phyloP scores from a whole-genome alignment of 2,329 filamentous ascomycete genomes.

The Aspergillus ibericus region DNA sequence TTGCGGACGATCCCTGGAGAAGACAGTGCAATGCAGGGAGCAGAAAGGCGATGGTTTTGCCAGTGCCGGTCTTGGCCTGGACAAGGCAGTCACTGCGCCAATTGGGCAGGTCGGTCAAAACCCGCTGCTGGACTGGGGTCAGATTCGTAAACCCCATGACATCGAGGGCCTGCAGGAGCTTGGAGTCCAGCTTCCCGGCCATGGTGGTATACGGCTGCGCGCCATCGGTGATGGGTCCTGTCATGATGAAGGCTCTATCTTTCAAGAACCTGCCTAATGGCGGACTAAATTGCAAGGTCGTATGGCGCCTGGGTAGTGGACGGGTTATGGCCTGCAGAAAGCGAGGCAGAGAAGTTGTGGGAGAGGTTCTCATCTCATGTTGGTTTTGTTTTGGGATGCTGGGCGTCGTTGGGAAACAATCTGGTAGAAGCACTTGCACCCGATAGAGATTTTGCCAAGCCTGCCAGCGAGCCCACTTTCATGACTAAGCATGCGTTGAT shows the following conservation, averaged over 20 bases:
- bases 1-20: slow-evolving; percentile 30
- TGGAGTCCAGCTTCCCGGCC: slow-evolving; percentile 36
- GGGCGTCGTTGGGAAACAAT: too few relatives aligned
- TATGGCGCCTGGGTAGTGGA: neutral
- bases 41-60: slow-evolving; percentile 52
- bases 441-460: too few relatives aligned
- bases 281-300: neutral
- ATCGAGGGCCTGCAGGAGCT: slow-evolving; percentile 33
- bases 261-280: neutral
- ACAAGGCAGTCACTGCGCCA: slow-evolving; percentile 55
- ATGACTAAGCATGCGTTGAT: too few relatives aligned
- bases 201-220: slow-evolving; percentile 32
- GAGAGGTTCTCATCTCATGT: neutral
- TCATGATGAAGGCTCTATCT: slow-evolving; percentile 2
- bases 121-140: slow-evolving; percentile 57
- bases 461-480: too few relatives aligned
- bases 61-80: slow-evolving; percentile 54
- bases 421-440: too few relatives aligned
- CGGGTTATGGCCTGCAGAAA: neutral
- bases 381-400: neutral
- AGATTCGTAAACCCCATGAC: slow-evolving; percentile 43
- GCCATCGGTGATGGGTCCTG: slow-evolving; percentile 16
- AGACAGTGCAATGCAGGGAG: slow-evolving; percentile 51
- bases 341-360: neutral
- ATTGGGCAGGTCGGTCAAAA: slow-evolving; percentile 52